phyloP scores from a whole-genome alignment of 257 asterid genomes.

The Lycium barbarum region DNA sequence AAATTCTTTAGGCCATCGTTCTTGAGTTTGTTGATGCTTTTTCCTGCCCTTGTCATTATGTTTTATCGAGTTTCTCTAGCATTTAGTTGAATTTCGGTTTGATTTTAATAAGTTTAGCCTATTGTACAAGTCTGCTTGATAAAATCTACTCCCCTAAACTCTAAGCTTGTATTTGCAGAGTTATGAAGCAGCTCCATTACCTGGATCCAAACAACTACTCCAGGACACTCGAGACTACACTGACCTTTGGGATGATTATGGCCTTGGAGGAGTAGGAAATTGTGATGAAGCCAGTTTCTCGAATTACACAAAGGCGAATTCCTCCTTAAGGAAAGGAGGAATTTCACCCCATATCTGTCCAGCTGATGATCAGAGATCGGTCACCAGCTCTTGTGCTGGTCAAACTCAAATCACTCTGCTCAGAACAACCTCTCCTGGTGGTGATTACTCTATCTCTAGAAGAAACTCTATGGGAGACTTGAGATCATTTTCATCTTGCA shows the following conservation, averaged over 20 bases:
- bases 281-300: constrained; percentile 49
- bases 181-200: constrained; percentile 75
- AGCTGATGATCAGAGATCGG: constrained; percentile 54
- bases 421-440: constrained; percentile 49
- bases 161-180: constrained; percentile 52
- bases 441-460: constrained; percentile 53
- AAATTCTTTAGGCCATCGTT: too few relatives aligned
- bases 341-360: constrained; percentile 43
- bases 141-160: neutral
- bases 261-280: constrained; percentile 37
- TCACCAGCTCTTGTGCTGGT: constrained; percentile 48
- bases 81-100: too few relatives aligned
- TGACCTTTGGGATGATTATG: constrained; percentile 65
- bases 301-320: constrained; percentile 56
- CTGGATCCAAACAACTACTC: constrained; percentile 61
- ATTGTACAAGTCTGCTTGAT: neutral
- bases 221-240: constrained; percentile 50
- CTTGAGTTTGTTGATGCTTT: too few relatives aligned
- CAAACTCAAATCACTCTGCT: constrained; percentile 39
- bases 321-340: constrained; percentile 59
- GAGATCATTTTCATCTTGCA: constrained; percentile 67
- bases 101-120: too few relatives aligned
- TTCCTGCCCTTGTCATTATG: too few relatives aligned
- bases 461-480: constrained; percentile 74
- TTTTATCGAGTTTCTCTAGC: too few relatives aligned